Evolutionary conservation across 1,139 yeast species (phyloP), one percentile per base, ranked within the genome.

Genomic region (Magnusiomyces paraingens): DNA sequence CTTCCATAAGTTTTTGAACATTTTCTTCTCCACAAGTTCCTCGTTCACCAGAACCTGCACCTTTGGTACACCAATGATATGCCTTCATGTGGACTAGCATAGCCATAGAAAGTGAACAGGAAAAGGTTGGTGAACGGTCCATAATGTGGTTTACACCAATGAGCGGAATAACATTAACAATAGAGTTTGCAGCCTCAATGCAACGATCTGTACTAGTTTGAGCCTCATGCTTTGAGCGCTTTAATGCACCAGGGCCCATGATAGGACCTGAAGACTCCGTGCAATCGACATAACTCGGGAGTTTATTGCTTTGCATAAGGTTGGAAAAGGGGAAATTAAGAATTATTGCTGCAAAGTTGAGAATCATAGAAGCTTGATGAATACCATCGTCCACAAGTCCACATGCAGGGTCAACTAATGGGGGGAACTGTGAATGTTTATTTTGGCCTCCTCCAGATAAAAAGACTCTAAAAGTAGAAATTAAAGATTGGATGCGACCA

Each of bases 81-180:
- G 58, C 58, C 45, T 56, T 56, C 58, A 56, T 56, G 38, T 56
- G 58, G 12, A 56, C 58, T 0, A 56, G 56, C 56, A 53, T 53
- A 15, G 56, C 58, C 56, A 56, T 53, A 3, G 58, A 41, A 5
- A 56, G 47, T 1, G 55, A 43, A 43, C 58, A 56, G 10, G 57
- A 49, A 26, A 48, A 56, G 10, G 52, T 35, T 1, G 58, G 58
- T 11, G 56, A 52, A 10, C 58, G 53, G 11, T 22, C 15, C 14
- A 42, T 14, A 40, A 48, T 47, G n/a, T 50, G 49, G n/a, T 29
- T 39, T 22, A 47, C 42, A 4, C 58, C 58, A 49, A 56, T 51
- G 21, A 52, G 55, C 2, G 54, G 41, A 17, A 50, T 49, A 17
- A 56, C 50, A 41, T 56, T 51, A 35, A 56, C 50, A 20, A 56